These are phyloP conservation scores for Fusarium duplospermum DNA, from an alignment of 2,329 filamentous ascomycete species.

Conservation along the genomic window DNA sequence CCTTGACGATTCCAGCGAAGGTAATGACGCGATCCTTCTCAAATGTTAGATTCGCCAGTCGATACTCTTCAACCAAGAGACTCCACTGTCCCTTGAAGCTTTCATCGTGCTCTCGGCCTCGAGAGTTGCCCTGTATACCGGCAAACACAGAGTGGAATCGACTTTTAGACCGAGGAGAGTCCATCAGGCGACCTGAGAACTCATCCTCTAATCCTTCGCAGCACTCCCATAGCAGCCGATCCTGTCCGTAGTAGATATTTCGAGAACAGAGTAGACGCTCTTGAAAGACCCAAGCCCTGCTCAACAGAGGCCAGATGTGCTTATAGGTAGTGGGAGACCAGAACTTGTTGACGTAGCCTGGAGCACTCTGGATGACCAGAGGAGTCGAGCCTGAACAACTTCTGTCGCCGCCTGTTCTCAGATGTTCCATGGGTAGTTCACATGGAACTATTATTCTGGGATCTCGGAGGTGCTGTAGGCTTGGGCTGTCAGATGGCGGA, in stretches of 20 bases:
- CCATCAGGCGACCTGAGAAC: background rate
- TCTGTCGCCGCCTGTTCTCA: background rate
- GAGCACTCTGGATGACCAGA: background rate
- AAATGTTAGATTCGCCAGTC: background rate
- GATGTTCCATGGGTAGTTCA: background rate
- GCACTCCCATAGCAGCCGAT: constrained; percentile 15
- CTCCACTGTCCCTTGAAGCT: constrained; percentile 11
- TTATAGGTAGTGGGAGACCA: background rate
- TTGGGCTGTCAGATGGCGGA: background rate
- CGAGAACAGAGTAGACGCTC: background rate
- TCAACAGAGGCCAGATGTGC: background rate
- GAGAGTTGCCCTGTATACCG: background rate
- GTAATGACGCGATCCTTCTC: background rate
- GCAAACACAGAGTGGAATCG: constrained; percentile 13
- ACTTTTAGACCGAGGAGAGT: background rate
- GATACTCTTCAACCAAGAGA: constrained; percentile 3
- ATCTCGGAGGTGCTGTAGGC: background rate
- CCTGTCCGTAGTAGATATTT: constrained; percentile 15
- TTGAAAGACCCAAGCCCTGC: background rate
- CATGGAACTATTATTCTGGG: background rate
- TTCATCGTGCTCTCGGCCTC: background rate
- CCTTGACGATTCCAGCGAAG: background rate
- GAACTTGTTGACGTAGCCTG: background rate
- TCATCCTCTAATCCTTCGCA: constrained; percentile 11
- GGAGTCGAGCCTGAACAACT: background rate